phyloP scores from a whole-genome alignment of 345 rosid species.

The Hibiscus tridactylites region DNA sequence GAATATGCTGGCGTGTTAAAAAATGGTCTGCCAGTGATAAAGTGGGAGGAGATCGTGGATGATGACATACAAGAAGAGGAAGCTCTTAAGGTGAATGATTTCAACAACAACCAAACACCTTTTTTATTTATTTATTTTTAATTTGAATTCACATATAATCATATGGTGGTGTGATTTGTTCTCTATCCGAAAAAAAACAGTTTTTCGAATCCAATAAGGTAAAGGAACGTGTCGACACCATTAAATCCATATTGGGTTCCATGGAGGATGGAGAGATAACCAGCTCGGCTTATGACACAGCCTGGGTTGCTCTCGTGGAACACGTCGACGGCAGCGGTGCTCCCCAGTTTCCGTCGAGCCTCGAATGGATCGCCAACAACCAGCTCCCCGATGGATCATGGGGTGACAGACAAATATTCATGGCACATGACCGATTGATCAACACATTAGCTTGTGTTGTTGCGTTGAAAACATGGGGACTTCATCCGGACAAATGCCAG shows the following conservation, averaged over 20 bases:
- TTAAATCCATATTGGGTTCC: slow-evolving; percentile 45
- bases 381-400: slow-evolving; percentile 89
- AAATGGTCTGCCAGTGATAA: slow-evolving; percentile 39
- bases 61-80: slow-evolving; percentile 28
- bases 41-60: slow-evolving; percentile 48
- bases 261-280: slow-evolving; percentile 88
- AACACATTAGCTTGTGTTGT: slow-evolving; percentile 83
- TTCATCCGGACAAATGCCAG: slow-evolving; percentile 51
- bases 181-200: slow-evolving; percentile 15
- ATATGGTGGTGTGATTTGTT: not conserved
- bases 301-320: slow-evolving; percentile 87
- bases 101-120: no score
- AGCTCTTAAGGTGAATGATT: slow-evolving; percentile 30
- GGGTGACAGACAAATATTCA: slow-evolving; percentile 64
- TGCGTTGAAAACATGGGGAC: slow-evolving; percentile 67
- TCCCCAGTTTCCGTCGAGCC: slow-evolving; percentile 71
- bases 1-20: slow-evolving; percentile 36
- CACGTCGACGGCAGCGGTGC: slow-evolving; percentile 35
- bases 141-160: not conserved
- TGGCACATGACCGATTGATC: slow-evolving; percentile 70
- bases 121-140: not conserved
- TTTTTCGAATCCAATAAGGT: slow-evolving; percentile 25
- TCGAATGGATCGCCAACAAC: slow-evolving; percentile 67
- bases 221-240: slow-evolving; percentile 30
- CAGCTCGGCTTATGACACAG: slow-evolving; percentile 85